Evolutionary conservation across 768 basidiomycete species (phyloP).

Genomic region (Hypholoma fasciculare): DNA sequence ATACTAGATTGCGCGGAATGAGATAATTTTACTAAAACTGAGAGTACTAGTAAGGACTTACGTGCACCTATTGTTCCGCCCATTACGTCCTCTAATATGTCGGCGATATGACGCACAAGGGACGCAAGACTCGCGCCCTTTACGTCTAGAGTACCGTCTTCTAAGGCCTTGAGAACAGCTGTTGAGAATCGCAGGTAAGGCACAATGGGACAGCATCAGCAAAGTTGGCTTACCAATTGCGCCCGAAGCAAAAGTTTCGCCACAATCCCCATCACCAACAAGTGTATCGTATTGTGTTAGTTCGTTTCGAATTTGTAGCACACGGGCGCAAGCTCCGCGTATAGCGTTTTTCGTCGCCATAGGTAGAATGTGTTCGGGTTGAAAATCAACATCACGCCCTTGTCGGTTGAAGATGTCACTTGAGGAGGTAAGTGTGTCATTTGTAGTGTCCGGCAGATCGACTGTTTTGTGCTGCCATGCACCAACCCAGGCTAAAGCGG

Average conservation of each 20-base stretch:
- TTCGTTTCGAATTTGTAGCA: constrained; percentile 47
- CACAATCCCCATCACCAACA: constrained; percentile 66
- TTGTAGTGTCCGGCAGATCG: too few species aligned
- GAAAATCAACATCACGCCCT: too few species aligned
- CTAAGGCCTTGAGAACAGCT: constrained; percentile 10
- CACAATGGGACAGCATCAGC: not conserved
- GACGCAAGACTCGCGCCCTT: constrained; percentile 24
- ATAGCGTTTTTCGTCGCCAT: constrained; percentile 22
- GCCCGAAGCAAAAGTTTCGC: constrained; percentile 56
- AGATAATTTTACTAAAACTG: not conserved
- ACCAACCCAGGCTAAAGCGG: constrained; percentile 38
- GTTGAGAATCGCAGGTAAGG: not conserved
- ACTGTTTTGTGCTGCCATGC: too few species aligned
- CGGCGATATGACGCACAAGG: constrained; percentile 32
- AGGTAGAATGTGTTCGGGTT: not conserved
- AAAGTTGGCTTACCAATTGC: constrained; percentile 18
- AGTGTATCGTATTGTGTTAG: constrained; percentile 62
- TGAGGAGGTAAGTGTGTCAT: too few species aligned
- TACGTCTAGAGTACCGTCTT: constrained; percentile 4
- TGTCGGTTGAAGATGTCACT: too few species aligned
- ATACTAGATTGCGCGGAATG: constrained; percentile 26
- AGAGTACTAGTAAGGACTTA: constrained; percentile 23
- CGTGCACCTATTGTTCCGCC: constrained; percentile 56
- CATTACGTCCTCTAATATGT: constrained; percentile 51
- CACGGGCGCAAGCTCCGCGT: constrained; percentile 36